These are phyloP conservation scores for Neospora caninum DNA, from an alignment of 169 alveolate genomes.

Conservation along the genomic window DNA sequence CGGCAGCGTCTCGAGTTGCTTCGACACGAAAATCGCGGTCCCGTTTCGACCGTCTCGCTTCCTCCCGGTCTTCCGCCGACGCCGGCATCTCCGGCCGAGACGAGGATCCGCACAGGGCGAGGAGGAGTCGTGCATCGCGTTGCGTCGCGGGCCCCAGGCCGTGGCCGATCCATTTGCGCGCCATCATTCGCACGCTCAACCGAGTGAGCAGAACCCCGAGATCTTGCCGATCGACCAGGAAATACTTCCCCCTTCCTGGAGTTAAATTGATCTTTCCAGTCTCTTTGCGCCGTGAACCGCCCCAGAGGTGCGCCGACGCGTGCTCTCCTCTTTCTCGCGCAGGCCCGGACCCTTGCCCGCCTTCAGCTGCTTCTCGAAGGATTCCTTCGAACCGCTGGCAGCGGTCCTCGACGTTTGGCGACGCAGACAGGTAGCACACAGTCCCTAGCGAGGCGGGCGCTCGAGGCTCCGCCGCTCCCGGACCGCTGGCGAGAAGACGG, in stretches of 20 bases:
- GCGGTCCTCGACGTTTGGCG: background rate
- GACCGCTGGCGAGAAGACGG: no score
- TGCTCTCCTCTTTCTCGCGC: background rate
- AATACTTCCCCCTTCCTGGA: slow-evolving; percentile 17
- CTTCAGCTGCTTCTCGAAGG: background rate
- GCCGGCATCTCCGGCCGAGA: background rate
- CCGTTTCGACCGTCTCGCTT: background rate
- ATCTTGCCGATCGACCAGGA: slow-evolving; percentile 13
- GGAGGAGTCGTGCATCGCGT: background rate
- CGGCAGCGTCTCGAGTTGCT: no score
- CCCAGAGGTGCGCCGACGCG: background rate
- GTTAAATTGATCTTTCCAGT: background rate
- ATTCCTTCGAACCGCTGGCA: background rate
- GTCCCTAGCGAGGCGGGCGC: slow-evolving; percentile 5
- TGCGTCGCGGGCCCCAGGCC: background rate
- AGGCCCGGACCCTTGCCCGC: background rate
- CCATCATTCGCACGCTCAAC: background rate
- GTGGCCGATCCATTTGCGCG: background rate
- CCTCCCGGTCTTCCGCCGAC: background rate
- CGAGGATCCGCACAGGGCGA: background rate
- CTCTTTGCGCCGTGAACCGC: background rate
- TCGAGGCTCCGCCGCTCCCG: background rate
- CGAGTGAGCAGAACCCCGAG: background rate
- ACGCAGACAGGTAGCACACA: background rate
- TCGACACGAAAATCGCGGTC: background rate